Percentiles rank a stretch among this genome's conserved stretches.
phyloP scores from a whole-genome alignment of 768 basidiomycete species.

The Gloeophyllum trabeum region DNA sequence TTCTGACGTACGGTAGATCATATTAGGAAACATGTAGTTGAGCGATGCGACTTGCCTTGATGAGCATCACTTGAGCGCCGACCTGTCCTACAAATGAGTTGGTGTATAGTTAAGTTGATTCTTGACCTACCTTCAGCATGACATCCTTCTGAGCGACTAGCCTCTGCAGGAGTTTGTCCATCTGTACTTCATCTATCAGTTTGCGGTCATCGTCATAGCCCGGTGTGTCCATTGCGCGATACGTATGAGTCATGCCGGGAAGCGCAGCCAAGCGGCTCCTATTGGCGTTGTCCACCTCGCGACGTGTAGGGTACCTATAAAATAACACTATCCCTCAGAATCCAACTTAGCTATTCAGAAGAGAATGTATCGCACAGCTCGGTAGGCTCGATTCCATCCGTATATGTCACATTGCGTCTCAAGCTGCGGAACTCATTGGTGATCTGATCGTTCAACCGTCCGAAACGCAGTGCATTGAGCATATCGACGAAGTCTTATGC shows the following conservation, averaged over 20 bases:
- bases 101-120: too few relatives aligned
- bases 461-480: conserved; percentile 82
- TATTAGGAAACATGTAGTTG: neutral
- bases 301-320: conserved; percentile 53
- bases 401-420: conserved; percentile 44
- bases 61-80: conserved; percentile 80
- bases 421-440: conserved; percentile 41
- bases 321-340: neutral
- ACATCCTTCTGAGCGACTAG: conserved; percentile 42
- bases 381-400: conserved; percentile 72
- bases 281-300: conserved; percentile 69
- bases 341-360: too few relatives aligned
- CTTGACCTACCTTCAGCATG: conserved; percentile 30
- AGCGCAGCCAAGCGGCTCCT: conserved; percentile 33
- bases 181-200: conserved; percentile 22
- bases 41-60: conserved; percentile 37
- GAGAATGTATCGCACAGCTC: conserved; percentile 51
- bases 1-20: conserved; percentile 47
- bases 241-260: conserved; percentile 24
- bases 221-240: conserved; percentile 31
- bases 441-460: conserved; percentile 35
- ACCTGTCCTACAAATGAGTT: too few relatives aligned
- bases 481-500: conserved; percentile 65
- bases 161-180: conserved; percentile 38
- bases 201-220: conserved; percentile 33